These are phyloP conservation scores for Pseudozyma sp. DNA, from an alignment of 1,284 basidiomycete species.

Conservation along the genomic window DNA sequence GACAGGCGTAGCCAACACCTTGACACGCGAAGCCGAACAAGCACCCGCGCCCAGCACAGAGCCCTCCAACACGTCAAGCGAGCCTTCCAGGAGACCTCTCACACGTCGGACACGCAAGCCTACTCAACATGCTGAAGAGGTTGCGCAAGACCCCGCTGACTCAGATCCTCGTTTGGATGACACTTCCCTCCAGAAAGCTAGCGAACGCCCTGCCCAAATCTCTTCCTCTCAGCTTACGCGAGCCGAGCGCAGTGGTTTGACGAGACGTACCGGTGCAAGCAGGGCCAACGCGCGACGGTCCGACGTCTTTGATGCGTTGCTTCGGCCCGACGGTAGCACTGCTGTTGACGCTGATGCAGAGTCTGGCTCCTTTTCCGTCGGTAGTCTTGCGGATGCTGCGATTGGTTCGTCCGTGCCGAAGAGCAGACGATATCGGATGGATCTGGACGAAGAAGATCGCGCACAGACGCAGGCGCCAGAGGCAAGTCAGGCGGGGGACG, in stretches of 20 bases:
- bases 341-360: not conserved
- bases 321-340: conserved; percentile 7
- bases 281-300: conserved; percentile 31
- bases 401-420: conserved; percentile 11
- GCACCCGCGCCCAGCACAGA: not conserved
- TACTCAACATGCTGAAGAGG: not conserved
- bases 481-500: conserved; percentile 12
- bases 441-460: conserved; percentile 50
- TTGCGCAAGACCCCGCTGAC: not conserved
- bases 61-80: conserved; percentile 6
- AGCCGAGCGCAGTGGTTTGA: conserved; percentile 26
- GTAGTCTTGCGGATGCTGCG: not conserved
- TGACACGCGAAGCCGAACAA: not conserved
- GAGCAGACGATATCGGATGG: conserved; percentile 46
- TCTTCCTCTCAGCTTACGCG: conserved; percentile 21
- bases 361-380: not conserved
- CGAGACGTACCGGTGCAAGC: conserved; percentile 38
- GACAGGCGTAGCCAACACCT: not conserved
- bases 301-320: conserved; percentile 45
- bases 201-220: not conserved
- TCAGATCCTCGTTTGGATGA: not conserved
- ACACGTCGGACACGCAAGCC: conserved; percentile 43
- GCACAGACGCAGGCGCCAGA: conserved; percentile 4
- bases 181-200: not conserved
- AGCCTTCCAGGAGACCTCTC: conserved; percentile 30